Percentiles rank a stretch among this genome's conserved stretches.
Conservation (phyloP, 306 rosid species). For the Hylodesmum podocarpum region DNA sequence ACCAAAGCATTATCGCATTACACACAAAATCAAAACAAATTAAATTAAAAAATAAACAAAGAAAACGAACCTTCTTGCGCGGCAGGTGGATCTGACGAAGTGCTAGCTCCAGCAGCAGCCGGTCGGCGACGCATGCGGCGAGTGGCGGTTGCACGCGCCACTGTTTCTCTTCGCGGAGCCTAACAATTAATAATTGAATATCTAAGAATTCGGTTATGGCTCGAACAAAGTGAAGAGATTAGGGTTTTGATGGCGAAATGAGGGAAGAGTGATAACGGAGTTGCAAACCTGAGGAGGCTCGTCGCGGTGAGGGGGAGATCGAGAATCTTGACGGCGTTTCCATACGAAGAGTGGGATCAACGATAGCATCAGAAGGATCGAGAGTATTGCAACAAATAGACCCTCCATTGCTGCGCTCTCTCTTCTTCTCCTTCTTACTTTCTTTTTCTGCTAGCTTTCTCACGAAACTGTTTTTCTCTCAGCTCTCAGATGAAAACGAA, state of each 20-base stretch:
- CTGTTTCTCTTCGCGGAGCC: constrained; percentile 77
- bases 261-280: background rate
- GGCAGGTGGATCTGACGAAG: constrained; percentile 61
- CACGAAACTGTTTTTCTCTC: constrained; percentile 6
- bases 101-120: constrained; percentile 80
- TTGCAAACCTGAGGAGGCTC: constrained; percentile 73
- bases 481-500: background rate
- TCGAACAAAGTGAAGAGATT: background rate
- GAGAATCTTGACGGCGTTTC: constrained; percentile 76
- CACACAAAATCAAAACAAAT: background rate
- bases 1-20: background rate
- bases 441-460: background rate
- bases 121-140: constrained; percentile 92
- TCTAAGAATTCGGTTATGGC: background rate
- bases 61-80: constrained; percentile 53
- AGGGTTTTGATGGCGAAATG: constrained; percentile 23
- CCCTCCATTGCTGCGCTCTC: constrained; percentile 62
- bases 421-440: background rate
- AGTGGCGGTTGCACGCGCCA: constrained; percentile 66
- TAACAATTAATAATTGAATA: constrained; percentile 18
- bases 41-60: background rate
- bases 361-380: constrained; percentile 59
- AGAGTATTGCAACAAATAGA: constrained; percentile 50
- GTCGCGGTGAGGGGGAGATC: constrained; percentile 35
- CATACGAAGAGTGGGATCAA: constrained; percentile 81